Evolutionary conservation across 306 rosid genomes (phyloP), one percentile per base, ranked within the genome.

Genomic region (Pterocarpus santalinus): DNA sequence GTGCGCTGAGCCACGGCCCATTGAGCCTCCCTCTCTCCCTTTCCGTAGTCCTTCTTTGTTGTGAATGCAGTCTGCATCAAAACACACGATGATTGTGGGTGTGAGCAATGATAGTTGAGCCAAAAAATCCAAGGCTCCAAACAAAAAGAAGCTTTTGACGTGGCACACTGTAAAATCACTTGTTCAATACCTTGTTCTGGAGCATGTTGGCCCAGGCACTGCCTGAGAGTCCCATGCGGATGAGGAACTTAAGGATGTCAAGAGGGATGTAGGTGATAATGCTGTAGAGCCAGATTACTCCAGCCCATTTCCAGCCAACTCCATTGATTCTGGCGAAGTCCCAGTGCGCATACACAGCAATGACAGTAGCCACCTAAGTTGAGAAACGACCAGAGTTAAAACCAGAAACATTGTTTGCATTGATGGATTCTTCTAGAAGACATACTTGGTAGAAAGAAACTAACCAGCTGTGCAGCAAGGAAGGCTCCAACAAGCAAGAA

Each of bases 261-360:
- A 93, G 97, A 65, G 98, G 98, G 83, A 93, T 49, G 68, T 93
- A 93, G 11, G 97, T 93, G 32, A 93, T 4, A 52, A 93, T 2
- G 53, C 93, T 93, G 84, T 56, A 93, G 72, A 90, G 1, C 98
- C 98, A 93, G 63, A 93, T 93, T 14, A 32, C 91, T 66, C 94
- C 98, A n/a, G 97, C 94, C 98, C 98, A 93, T 58, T 75, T 69
- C 98, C 98, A 93, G 0, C 97, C 98, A 62, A 93, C 16, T 71
- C 98, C 98, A 1, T 81, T 8, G 82, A 91, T 89, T 82, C 83
- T 85, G 9, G 97, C 97, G 13, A 93, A 93, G 38, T 79, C 88
- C 98, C 98, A 91, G 11, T 76, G 69, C 46, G 91, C 80, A 46
- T 91, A 93, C 71, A 91, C 94, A 56, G 98, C 97, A 72, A 93